phyloP scores from a whole-genome alignment of 768 basidiomycete species.

The Boletellus ananiceps region DNA sequence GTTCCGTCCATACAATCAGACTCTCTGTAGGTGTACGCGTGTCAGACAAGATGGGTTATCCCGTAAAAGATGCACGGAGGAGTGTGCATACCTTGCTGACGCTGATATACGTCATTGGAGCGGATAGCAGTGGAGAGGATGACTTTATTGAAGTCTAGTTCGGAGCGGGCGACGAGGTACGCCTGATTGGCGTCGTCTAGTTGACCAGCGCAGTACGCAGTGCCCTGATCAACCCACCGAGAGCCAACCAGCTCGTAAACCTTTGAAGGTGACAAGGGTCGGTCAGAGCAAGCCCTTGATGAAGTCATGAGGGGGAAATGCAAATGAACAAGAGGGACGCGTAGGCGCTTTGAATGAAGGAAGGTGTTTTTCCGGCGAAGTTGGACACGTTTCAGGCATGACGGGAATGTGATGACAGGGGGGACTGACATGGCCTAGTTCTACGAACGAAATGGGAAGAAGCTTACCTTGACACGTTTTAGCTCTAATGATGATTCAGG shows the following conservation, averaged over 20 bases:
- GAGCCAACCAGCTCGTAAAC: slow-evolving; percentile 92
- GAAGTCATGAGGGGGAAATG: slow-evolving; percentile 27
- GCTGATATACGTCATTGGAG: slow-evolving; percentile 79
- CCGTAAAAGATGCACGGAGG: neutral
- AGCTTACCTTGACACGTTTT: slow-evolving; percentile 79
- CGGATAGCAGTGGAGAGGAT: slow-evolving; percentile 80
- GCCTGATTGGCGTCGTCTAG: slow-evolving; percentile 75
- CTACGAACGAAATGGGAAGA: slow-evolving; percentile 18
- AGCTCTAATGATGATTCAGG: slow-evolving; percentile 66
- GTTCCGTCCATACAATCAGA: slow-evolving; percentile 98
- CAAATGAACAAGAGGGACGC: slow-evolving; percentile 18
- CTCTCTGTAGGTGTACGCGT: slow-evolving; percentile 59
- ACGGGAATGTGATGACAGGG: slow-evolving; percentile 20
- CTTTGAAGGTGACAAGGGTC: slow-evolving; percentile 39
- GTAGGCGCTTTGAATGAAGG: slow-evolving; percentile 16
- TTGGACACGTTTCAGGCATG: slow-evolving; percentile 25
- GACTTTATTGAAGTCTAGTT: slow-evolving; percentile 64
- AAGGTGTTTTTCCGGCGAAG: slow-evolving; percentile 7
- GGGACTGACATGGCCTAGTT: slow-evolving; percentile 10
- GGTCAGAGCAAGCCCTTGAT: slow-evolving; percentile 30
- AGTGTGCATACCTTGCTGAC: slow-evolving; percentile 67
- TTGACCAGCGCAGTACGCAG: slow-evolving; percentile 92
- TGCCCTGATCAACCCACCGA: slow-evolving; percentile 94
- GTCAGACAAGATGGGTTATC: slow-evolving; percentile 5
- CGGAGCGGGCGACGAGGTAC: slow-evolving; percentile 78